Base-by-base conservation (phyloP, 73 alveolate species). In the Blepharisma japonicum region DNA sequence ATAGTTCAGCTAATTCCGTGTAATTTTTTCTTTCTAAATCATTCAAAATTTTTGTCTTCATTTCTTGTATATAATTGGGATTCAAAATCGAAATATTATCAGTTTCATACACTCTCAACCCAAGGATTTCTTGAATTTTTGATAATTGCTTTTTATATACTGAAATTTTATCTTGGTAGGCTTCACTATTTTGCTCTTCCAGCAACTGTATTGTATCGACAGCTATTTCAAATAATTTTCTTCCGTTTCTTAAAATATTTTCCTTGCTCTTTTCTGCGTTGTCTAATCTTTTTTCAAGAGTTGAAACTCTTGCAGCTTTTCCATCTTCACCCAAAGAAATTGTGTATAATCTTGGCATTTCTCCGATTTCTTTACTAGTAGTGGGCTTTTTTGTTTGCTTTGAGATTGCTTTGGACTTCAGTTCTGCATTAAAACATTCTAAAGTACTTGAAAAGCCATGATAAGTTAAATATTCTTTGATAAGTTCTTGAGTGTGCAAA, bases 261-360 rank as follows among this genome's bases (percentile, higher is more conserved):
- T 61, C 74, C 14, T 61, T 8, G 23, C 47, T 9, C 47, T 61
- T n/a, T 25, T 61, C 18, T 39, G 23, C 47, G 14, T 61, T 11
- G 4, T 14, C 74, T 25, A 61, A 25, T 61, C 47, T n/a, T 39
- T 61, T 61, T 61, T 61, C 66, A 18, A 51, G 66, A 51, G 66
- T 14, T 18, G n/a, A 18, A 18, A 18, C n/a, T 51, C n/a, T 18
- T 11, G 66, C n/a, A 18, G 66, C n/a, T 18, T 51, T 51, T 51
- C 27, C 66, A 14, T 51, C 66, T 51, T 51, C 66, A 4, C 66
- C 66, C 66, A 51, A 14, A 18, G 27, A 51, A 18, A 14, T 14
- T 11, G 66, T 51, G 66, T 51, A 51, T 2, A 51, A 4, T 11
- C 27, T 51, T 51, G 66, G 66, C n/a, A 51, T 11, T 51, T 51